Conservation (phyloP, 192 early-diverging fungal genomes). For the Podila epigama region DNA sequence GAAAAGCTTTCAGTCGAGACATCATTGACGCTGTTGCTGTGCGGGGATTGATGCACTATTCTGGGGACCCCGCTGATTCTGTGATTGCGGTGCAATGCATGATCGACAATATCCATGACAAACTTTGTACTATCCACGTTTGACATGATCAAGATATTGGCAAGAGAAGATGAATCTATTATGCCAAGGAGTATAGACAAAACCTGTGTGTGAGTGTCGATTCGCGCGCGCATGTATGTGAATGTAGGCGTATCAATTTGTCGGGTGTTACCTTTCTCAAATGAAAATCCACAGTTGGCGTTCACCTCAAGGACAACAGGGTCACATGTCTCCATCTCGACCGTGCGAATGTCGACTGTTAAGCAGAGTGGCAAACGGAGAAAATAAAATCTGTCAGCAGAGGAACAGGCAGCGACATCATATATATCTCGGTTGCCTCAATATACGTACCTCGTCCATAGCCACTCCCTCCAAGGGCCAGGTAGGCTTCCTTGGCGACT, state of each 20-base stretch:
- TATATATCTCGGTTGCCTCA: background rate
- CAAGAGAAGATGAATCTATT: constrained; percentile 44
- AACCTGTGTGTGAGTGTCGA: background rate
- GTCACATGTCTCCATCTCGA: constrained; percentile 37
- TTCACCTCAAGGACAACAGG: constrained; percentile 58
- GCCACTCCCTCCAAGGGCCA: constrained; percentile 48
- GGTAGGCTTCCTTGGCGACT: constrained; percentile 53
- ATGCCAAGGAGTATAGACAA: background rate
- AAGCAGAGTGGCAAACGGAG: background rate
- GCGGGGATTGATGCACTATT: too few species aligned
- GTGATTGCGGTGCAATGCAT: constrained; percentile 28
- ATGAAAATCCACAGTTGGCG: constrained; percentile 57
- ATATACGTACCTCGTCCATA: constrained; percentile 46
- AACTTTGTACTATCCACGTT: constrained; percentile 17
- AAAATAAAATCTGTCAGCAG: background rate
- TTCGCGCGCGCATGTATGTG: background rate
- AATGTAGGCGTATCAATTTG: background rate
- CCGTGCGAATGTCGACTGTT: constrained; percentile 56
- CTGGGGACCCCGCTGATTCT: background rate
- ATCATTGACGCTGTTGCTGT: background rate
- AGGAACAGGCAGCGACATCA: background rate
- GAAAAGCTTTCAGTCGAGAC: background rate
- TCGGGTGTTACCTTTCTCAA: constrained; percentile 38
- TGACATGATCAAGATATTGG: constrained; percentile 43
- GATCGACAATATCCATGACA: constrained; percentile 32